A percentile compares a stretch with the other conserved stretches of the same genome.
Conservation (phyloP, 2,329 filamentous ascomycete species). For the Sporothrix euskadiensis region DNA sequence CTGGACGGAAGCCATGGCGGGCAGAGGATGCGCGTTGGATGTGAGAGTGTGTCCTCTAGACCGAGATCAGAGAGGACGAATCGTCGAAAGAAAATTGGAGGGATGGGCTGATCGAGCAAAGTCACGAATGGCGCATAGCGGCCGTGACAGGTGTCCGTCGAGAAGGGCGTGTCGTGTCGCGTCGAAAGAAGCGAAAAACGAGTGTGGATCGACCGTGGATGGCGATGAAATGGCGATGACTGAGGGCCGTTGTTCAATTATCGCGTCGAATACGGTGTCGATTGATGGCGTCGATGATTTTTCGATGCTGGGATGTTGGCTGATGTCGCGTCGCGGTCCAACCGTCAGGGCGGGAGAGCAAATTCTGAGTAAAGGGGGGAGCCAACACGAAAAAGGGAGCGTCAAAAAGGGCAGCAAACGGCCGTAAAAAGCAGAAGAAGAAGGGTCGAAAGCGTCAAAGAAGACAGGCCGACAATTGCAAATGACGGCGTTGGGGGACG, state of each 20-base stretch:
- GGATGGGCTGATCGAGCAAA: neutral
- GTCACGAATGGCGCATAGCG: conserved; percentile 27
- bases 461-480: neutral
- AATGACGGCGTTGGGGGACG: conserved; percentile 3
- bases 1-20: conserved; percentile 79
- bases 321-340: conserved; percentile 7
- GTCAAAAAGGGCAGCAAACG: neutral
- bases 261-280: neutral
- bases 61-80: neutral
- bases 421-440: conserved; percentile 9
- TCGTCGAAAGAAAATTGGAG: neutral
- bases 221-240: conserved; percentile 1
- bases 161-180: neutral
- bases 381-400: conserved; percentile 1
- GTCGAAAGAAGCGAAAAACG: conserved; percentile 6
- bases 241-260: neutral
- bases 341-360: neutral
- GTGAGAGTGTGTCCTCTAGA: neutral
- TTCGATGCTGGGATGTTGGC: neutral
- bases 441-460: neutral
- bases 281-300: conserved; percentile 11
- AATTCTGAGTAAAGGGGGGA: neutral
- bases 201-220: neutral
- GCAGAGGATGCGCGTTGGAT: conserved; percentile 8
- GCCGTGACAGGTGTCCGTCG: neutral